phyloP scores from a whole-genome alignment of 2,329 filamentous ascomycete species.

The Fusarium sp. region DNA sequence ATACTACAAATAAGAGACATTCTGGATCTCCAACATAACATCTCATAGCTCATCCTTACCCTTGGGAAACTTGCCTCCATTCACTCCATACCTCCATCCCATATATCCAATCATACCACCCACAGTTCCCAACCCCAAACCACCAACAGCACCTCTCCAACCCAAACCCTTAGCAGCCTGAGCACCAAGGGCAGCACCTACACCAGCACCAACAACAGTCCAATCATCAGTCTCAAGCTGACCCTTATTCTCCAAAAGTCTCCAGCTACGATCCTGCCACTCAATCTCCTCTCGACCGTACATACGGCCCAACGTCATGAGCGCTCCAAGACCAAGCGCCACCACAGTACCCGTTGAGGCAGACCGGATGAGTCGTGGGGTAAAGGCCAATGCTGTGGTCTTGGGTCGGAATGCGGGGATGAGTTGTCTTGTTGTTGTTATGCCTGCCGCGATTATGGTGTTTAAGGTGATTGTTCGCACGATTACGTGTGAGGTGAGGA shows the following conservation, averaged over 20 bases:
- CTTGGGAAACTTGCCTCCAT: constrained; percentile 52
- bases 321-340: constrained; percentile 54
- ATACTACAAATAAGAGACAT: background rate
- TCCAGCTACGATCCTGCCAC: constrained; percentile 70
- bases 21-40: background rate
- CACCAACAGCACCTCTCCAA: constrained; percentile 54
- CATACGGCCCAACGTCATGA: constrained; percentile 61
- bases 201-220: constrained; percentile 55
- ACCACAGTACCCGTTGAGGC: constrained; percentile 56
- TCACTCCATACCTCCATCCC: constrained; percentile 59
- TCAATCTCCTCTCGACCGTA: constrained; percentile 64
- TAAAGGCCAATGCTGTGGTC: constrained; percentile 43
- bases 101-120: constrained; percentile 58
- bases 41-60: constrained; percentile 26
- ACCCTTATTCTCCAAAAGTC: constrained; percentile 63
- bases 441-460: constrained; percentile 56
- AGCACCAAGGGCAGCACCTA: constrained; percentile 47
- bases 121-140: constrained; percentile 57
- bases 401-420: constrained; percentile 44
- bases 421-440: constrained; percentile 47
- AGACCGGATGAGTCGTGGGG: constrained; percentile 53
- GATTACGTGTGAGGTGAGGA: constrained; percentile 67
- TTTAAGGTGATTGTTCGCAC: constrained; percentile 63
- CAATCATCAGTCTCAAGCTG: constrained; percentile 66
- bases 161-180: constrained; percentile 44